phyloP scores from a whole-genome alignment of 257 asterid genomes.

The Nicotiana tabacum region DNA sequence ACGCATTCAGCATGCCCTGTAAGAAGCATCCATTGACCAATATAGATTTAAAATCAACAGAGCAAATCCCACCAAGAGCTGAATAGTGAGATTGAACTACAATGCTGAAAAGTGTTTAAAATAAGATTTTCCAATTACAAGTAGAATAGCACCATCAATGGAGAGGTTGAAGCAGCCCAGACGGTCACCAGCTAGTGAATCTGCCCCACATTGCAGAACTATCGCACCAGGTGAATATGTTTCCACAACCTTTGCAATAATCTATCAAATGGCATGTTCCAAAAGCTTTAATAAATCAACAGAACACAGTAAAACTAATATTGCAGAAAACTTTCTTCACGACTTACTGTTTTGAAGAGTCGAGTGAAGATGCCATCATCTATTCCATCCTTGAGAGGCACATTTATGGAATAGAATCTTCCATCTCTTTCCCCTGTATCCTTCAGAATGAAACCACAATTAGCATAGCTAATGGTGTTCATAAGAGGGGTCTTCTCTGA shows the following conservation, averaged over 20 bases:
- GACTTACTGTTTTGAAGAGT: conserved; percentile 75
- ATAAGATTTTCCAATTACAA: conserved; percentile 29
- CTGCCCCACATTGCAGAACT: conserved; percentile 99
- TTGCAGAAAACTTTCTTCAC: not conserved
- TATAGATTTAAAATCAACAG: conserved; percentile 10
- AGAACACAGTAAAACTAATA: not conserved
- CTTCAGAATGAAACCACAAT: conserved; percentile 48
- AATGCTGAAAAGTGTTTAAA: conserved; percentile 13
- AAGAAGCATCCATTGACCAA: conserved; percentile 15
- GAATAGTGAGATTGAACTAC: conserved; percentile 8
- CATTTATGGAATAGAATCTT: conserved; percentile 88
- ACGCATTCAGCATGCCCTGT: conserved; percentile 99
- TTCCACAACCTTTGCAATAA: conserved; percentile 84
- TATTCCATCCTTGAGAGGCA: conserved; percentile 94
- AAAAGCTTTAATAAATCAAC: not conserved
- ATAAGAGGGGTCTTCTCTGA: not conserved
- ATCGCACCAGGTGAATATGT: conserved; percentile 95
- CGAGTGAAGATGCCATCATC: conserved; percentile 84
- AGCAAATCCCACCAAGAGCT: not conserved
- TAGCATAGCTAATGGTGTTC: conserved; percentile 8
- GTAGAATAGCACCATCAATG: conserved; percentile 78
- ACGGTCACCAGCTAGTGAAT: conserved; percentile 98
- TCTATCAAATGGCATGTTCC: conserved; percentile 39
- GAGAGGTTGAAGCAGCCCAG: conserved; percentile 99
- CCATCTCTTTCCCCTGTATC: conserved; percentile 98